Evolutionary conservation across 345 rosid genomes (phyloP), one percentile per base, ranked within the genome.

Genomic region (Euphorbia pulcherrima): DNA sequence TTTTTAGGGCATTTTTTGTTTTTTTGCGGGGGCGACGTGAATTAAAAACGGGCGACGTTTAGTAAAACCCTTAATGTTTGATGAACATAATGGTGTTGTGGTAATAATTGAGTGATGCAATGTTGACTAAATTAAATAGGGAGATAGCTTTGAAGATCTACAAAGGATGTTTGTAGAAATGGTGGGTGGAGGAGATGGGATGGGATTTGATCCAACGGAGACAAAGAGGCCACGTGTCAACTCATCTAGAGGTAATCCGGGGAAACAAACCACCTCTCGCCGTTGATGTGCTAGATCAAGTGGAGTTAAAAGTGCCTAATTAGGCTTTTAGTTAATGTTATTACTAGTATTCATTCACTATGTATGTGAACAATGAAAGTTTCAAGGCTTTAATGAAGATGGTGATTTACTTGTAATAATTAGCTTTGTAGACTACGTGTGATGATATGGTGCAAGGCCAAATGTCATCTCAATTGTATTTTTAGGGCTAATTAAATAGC

Each of bases 101-200:
- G n/a, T 24, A 30, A 65, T 51, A 56, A 56, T 24, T 44, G 50
- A 24, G 14, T 39, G 55, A 2, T 10, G 18, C 26, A 0, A 30
- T 5, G 7, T 30, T 57, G 18, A 57, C 29, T 57, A 20, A 5
- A 18, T 20, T 52, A 28, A 40, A n/a, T 70, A 92, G 96, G 93
- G 86, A 8, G 86, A 88, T 41, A 92, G 92, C 65, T 81, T 92
- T 13, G 97, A 92, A 79, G 98, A 92, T 57, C 86, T 92, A 41
- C 98, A 87, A 53, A 81, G 89, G 85, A 88, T 87, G 97, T 90
- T 92, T 33, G 73, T 81, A 71, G 97, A 90, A 0, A 90, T 92
- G 82, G 93, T 88, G 5, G 82, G 86, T 27, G 91, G 88, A 26
- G 89, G 88, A 26, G 89, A 82, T 41, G 72, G 82, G 2, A 16